Conservation (phyloP, 78 protist genomes). For the Trichosphaerium sp. region DNA sequence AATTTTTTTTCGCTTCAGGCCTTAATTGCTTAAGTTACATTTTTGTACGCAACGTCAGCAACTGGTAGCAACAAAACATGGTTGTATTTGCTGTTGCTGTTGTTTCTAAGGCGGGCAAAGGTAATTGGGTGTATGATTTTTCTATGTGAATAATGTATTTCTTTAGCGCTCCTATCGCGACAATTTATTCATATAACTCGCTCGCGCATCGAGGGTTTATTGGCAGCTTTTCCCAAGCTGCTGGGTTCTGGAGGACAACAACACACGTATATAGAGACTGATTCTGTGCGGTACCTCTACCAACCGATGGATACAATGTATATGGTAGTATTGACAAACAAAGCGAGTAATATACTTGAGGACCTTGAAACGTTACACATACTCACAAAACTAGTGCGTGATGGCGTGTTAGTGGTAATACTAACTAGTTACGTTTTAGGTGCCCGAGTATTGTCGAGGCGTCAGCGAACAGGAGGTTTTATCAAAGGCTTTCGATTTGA, state of each 20-base stretch:
- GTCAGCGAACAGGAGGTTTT: conserved; percentile 50
- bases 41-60: too few relatives aligned
- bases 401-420: not conserved
- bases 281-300: conserved; percentile 83
- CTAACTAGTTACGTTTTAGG: not conserved
- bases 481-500: conserved; percentile 55
- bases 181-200: conserved; percentile 86
- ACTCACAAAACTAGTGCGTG: conserved; percentile 52
- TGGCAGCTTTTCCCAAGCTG: conserved; percentile 91
- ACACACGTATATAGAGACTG: conserved; percentile 91
- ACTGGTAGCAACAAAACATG: too few relatives aligned
- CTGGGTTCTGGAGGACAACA: conserved; percentile 65
- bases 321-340: conserved; percentile 80
- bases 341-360: conserved; percentile 82
- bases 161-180: conserved; percentile 66
- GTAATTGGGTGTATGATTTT: too few relatives aligned
- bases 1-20: too few relatives aligned
- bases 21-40: too few relatives aligned
- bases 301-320: conserved; percentile 87
- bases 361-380: conserved; percentile 86
- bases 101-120: too few relatives aligned
- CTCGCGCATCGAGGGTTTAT: conserved; percentile 84
- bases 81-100: too few relatives aligned
- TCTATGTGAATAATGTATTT: too few relatives aligned
- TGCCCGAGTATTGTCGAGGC: conserved; percentile 43